Evolutionary conservation across 164 flowering plant genomes (phyloP), one percentile per base, ranked within the genome.

Genomic region (Chimonanthus praecox): DNA sequence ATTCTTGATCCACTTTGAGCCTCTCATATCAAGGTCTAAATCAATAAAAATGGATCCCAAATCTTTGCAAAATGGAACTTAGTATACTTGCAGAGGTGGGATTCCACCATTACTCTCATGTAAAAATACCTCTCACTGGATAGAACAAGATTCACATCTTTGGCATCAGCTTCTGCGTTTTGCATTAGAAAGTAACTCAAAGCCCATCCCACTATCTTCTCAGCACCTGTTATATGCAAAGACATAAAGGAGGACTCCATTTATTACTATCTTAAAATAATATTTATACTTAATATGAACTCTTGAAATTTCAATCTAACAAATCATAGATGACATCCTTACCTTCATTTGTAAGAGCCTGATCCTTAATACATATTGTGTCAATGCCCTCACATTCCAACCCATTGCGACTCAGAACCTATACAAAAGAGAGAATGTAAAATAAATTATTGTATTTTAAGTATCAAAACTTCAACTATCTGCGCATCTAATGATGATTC

Each of bases 201-300:
- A 69, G 97, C 97, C 99, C 99, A 95, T 18, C 98, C 96, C 33
- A 89, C 81, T 13, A 92, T 76, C 85, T 88, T 91, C 80, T 92
- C 97, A 72, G 84, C 95, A 79, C 75, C 98, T 92, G 77, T 47
- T 51, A 60, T 43, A 43, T 44, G 11, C 13, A 44, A 65, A 43
- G 11, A 43, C 11, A 21, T 65, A 65, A 65, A 44, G 5, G 43
- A 65, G 43, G 44, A 8, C 46, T 64, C 10, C 46, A 33, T 9
- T 3, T n/a, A 44, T 65, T 65, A 15, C 9, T 33, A 10, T 7
- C 18, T 16, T 33, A 10, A 62, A 16, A 5, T n/a, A 62, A 62
- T 62, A 62, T n/a, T 18, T 62, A 58, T 10, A 58, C 4, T 13
- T 10, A 58, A 6, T 58, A 33, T 6, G 65, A 20, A 16, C 0